Conservation (phyloP, 495 filamentous ascomycete genomes). For the Ramalina peruviana region DNA sequence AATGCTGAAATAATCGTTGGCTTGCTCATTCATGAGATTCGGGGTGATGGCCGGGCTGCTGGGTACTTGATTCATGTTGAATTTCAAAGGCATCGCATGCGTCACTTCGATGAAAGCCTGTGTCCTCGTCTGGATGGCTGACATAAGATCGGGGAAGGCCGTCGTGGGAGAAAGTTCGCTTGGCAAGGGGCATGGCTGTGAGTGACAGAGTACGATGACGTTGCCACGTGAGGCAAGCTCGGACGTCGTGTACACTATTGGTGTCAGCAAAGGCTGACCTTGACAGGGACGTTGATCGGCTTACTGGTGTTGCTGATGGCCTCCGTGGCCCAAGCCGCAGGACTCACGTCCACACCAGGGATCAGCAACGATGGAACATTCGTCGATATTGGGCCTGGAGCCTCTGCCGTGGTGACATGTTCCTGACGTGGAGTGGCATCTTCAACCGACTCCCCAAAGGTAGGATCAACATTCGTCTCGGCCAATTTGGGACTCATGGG, state of each 20-base stretch:
- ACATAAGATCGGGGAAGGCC: conserved; percentile 5
- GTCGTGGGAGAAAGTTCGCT: conserved; percentile 27
- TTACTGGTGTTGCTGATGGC: too few species aligned
- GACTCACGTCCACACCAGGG: too few species aligned
- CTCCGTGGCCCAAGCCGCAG: too few species aligned
- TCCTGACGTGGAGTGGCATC: conserved; percentile 9
- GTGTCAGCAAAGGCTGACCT: background rate
- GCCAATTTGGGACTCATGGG: conserved; percentile 3
- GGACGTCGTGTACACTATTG: conserved; percentile 3
- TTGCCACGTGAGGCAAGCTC: too few species aligned
- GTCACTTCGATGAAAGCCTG: conserved; percentile 47
- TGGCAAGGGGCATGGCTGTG: conserved; percentile 44
- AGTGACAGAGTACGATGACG: conserved; percentile 45
- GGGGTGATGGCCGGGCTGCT: conserved; percentile 47
- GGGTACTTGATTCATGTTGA: conserved; percentile 47
- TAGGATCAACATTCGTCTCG: background rate
- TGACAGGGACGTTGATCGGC: too few species aligned
- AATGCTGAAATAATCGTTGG: conserved; percentile 43
- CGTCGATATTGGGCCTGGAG: too few species aligned
- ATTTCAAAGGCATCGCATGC: conserved; percentile 48
- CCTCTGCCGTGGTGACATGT: conserved; percentile 22
- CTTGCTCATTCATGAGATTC: conserved; percentile 22
- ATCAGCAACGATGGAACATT: too few species aligned
- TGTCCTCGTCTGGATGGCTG: conserved; percentile 6
- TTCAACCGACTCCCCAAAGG: background rate